Evolutionary conservation across 1,139 yeast species (phyloP).

Genomic region (Kodamaea derodonti): DNA sequence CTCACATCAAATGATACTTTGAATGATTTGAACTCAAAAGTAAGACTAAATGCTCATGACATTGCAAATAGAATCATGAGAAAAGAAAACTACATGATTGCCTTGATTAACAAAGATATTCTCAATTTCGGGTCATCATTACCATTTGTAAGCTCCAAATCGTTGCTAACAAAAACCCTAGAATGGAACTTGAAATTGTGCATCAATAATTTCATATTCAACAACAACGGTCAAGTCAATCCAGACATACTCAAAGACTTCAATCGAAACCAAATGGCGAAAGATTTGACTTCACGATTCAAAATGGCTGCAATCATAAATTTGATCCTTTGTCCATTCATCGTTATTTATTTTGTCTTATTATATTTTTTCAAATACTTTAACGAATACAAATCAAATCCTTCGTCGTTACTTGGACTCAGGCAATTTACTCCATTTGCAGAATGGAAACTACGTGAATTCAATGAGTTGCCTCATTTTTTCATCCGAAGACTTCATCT

Average conservation of each 20-base stretch:
- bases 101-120: slow-evolving; percentile 75
- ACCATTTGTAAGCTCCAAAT: slow-evolving; percentile 27
- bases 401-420: slow-evolving; percentile 71
- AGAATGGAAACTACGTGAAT: slow-evolving; percentile 92
- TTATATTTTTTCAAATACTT: slow-evolving; percentile 87
- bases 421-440: slow-evolving; percentile 93
- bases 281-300: slow-evolving; percentile 73
- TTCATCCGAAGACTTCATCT: slow-evolving; percentile 74
- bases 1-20: slow-evolving; percentile 39
- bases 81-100: slow-evolving; percentile 88
- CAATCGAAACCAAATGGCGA: slow-evolving; percentile 62
- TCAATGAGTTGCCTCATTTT: slow-evolving; percentile 86
- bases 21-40: slow-evolving; percentile 64
- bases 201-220: slow-evolving; percentile 81
- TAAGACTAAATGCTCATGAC: slow-evolving; percentile 83
- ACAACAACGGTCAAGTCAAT: slow-evolving; percentile 80
- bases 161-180: slow-evolving; percentile 73
- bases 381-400: slow-evolving; percentile 87
- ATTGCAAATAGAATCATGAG: slow-evolving; percentile 96
- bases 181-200: slow-evolving; percentile 94
- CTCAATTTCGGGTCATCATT: slow-evolving; percentile 44
- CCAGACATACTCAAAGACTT: slow-evolving; percentile 67
- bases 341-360: slow-evolving; percentile 76
- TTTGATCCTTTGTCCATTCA: slow-evolving; percentile 77
- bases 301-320: slow-evolving; percentile 85